phyloP scores from a whole-genome alignment of 805 yeast species.

The Limtongia smithiae region DNA sequence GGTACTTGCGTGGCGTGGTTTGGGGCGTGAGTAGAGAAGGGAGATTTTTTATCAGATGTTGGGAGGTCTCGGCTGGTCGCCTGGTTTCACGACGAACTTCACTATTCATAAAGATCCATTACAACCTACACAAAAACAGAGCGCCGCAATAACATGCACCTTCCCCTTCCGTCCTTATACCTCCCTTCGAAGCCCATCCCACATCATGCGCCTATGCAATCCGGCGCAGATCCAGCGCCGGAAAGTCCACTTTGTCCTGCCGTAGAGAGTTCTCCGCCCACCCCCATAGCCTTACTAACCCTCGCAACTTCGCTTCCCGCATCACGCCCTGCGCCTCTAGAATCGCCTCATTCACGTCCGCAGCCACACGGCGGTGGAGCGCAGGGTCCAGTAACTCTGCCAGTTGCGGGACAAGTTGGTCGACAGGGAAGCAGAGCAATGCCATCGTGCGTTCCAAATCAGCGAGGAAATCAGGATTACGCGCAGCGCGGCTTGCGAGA shows the following conservation, averaged over 20 bases:
- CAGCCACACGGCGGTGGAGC: slow-evolving; percentile 62
- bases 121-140: too few relatives aligned
- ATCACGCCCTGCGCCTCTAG: slow-evolving; percentile 42
- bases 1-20: too few relatives aligned
- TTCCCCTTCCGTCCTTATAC: too few relatives aligned
- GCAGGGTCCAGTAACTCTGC: slow-evolving; percentile 55
- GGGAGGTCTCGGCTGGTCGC: too few relatives aligned
- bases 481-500: slow-evolving; percentile 56
- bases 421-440: slow-evolving; percentile 52
- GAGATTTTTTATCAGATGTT: too few relatives aligned
- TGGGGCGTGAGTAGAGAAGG: too few relatives aligned
- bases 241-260: slow-evolving; percentile 14
- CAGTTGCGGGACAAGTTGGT: slow-evolving; percentile 42
- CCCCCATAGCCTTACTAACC: slow-evolving; percentile 57
- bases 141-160: too few relatives aligned
- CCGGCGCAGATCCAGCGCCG: background rate
- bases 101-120: too few relatives aligned
- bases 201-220: too few relatives aligned
- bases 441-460: slow-evolving; percentile 85
- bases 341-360: slow-evolving; percentile 65
- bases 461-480: slow-evolving; percentile 52
- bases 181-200: too few relatives aligned
- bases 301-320: slow-evolving; percentile 45
- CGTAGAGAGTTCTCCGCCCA: slow-evolving; percentile 54
- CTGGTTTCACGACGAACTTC: too few relatives aligned